Conservation (phyloP, 2,329 filamentous ascomycete genomes). For the Exophiala lecanii-corni region DNA sequence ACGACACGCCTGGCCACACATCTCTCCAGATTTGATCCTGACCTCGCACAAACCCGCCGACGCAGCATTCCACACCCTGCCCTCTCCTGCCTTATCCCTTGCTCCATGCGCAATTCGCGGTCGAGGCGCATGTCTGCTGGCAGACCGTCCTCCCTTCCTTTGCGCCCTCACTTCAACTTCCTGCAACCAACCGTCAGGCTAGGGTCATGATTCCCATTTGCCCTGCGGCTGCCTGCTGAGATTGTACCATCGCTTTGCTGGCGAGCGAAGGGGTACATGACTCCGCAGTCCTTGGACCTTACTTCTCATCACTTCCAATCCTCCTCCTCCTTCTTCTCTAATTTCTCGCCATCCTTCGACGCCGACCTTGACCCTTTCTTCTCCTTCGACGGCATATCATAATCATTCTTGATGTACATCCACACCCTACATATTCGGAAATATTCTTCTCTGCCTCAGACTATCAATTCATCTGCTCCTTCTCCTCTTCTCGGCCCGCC, state of each 20-base stretch:
- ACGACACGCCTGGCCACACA: conserved; percentile 12
- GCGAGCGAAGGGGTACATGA: conserved; percentile 29
- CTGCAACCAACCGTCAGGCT: conserved; percentile 22
- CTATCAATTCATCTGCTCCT: neutral
- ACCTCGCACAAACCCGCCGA: conserved; percentile 26
- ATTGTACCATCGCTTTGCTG: conserved; percentile 26
- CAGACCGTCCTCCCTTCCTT: conserved; percentile 22
- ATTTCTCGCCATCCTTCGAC: conserved; percentile 22
- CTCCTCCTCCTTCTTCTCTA: conserved; percentile 20
- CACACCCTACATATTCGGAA: conserved; percentile 20
- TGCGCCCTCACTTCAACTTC: conserved; percentile 14
- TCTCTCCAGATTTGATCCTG: conserved; percentile 20
- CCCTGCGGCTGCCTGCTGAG: conserved; percentile 32
- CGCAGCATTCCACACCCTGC: conserved; percentile 28
- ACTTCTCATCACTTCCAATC: conserved; percentile 16
- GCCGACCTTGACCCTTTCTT: conserved; percentile 17
- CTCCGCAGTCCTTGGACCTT: conserved; percentile 24
- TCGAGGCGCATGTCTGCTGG: conserved; percentile 24
- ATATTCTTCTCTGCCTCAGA: conserved; percentile 12
- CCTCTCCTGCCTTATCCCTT: conserved; percentile 26
- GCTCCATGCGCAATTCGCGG: conserved; percentile 25
- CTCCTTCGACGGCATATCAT: conserved; percentile 15
- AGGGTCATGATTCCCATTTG: conserved; percentile 24
- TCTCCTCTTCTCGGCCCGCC: neutral
- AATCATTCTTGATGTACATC: conserved; percentile 20